phyloP scores from a whole-genome alignment of 805 yeast species.

The Hanseniaspora singularis region DNA sequence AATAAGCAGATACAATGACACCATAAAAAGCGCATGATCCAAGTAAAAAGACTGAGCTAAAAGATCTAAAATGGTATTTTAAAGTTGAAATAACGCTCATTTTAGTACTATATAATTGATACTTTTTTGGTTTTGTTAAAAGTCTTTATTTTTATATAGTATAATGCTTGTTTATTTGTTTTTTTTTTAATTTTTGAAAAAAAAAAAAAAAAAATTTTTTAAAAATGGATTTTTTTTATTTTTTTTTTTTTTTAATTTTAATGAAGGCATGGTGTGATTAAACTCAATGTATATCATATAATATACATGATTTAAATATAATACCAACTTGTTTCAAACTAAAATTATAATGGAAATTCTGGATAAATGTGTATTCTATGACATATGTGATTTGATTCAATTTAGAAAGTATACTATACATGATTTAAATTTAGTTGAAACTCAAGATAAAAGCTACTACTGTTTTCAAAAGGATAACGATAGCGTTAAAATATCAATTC shows the following conservation, averaged over 20 bases:
- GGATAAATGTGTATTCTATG: slow-evolving; percentile 11
- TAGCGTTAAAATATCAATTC: not conserved
- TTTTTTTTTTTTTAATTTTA: no score
- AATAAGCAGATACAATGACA: slow-evolving; percentile 56
- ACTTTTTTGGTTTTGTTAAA: not conserved
- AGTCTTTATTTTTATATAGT: not conserved
- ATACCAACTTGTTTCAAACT: no score
- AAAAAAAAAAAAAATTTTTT: no score
- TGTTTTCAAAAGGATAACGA: not conserved
- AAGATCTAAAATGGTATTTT: slow-evolving; percentile 46
- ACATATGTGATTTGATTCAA: not conserved
- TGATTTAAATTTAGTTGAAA: not conserved
- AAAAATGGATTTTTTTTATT: no score
- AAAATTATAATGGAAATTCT: slow-evolving; percentile 15
- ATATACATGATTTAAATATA: no score
- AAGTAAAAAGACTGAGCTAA: slow-evolving; percentile 42
- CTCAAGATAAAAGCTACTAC: not conserved
- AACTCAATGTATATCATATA: no score
- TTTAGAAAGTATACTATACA: not conserved
- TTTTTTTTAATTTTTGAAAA: no score
- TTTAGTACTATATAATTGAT: not conserved
- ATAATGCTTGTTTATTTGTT: no score
- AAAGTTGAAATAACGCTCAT: slow-evolving; percentile 25
- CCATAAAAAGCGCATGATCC: slow-evolving; percentile 62
- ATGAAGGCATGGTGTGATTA: no score